Evolutionary conservation across 2,329 filamentous ascomycete genomes (phyloP).

Genomic region (Cryphonectria radicalis): DNA sequence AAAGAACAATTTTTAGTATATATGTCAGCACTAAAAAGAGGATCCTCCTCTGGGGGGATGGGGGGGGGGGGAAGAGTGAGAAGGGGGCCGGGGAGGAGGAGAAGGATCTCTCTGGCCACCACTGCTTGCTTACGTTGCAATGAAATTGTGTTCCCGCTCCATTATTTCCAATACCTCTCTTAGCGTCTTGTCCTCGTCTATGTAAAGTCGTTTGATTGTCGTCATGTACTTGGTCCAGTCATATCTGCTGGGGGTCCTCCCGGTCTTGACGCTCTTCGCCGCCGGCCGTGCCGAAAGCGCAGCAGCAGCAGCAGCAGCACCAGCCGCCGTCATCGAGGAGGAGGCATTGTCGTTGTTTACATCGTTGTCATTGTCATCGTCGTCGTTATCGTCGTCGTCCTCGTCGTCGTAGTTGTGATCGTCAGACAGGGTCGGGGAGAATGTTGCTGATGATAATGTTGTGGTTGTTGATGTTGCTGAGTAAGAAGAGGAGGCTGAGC

Average conservation of each 20-base stretch:
- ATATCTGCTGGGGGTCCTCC: slow-evolving; percentile 28
- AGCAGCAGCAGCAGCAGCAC: not conserved
- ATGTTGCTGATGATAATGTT: not conserved
- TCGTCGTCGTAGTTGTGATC: not conserved
- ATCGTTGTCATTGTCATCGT: not conserved
- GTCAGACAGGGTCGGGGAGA: not conserved
- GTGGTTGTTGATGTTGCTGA: slow-evolving; percentile 10
- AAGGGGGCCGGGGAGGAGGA: not conserved
- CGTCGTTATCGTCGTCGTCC: not conserved
- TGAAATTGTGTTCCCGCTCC: slow-evolving; percentile 31
- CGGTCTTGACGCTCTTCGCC: slow-evolving; percentile 12
- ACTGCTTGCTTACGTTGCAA: slow-evolving; percentile 31
- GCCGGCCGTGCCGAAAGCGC: not conserved
- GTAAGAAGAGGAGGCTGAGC: slow-evolving; percentile 11
- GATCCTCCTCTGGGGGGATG: no score
- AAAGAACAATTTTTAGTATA: not conserved
- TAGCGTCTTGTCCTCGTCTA: slow-evolving; percentile 31
- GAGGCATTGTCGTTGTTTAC: not conserved
- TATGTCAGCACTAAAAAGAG: slow-evolving; percentile 21
- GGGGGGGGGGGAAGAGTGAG: no score
- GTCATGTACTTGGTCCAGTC: slow-evolving; percentile 32
- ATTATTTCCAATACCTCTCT: slow-evolving; percentile 32
- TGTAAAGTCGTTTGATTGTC: slow-evolving; percentile 31
- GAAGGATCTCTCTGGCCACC: not conserved
- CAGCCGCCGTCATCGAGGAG: no score